Conservation (phyloP, 345 rosid species). For the Trapa bicornis region DNA sequence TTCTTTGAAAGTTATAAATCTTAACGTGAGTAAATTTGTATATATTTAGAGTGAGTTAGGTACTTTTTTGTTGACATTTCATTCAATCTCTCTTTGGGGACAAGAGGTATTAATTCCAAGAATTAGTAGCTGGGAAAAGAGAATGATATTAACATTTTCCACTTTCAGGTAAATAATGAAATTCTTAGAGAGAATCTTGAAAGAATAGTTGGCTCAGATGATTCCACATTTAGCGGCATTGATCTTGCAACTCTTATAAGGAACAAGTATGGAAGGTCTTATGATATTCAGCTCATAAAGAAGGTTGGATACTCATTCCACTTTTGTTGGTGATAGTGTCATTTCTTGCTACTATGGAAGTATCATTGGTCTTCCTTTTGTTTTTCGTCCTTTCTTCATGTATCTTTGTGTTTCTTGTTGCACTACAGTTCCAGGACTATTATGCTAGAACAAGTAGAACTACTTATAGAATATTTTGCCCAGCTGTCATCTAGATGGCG, state of each 20-base stretch:
- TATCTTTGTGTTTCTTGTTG: background rate
- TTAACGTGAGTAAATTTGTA: no score
- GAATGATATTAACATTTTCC: background rate
- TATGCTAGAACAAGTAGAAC: no score
- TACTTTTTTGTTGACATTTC: background rate
- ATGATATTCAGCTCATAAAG: slow-evolving; percentile 85
- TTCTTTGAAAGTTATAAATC: no score
- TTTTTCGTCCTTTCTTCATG: background rate
- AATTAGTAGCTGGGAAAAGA: background rate
- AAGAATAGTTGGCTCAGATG: slow-evolving; percentile 78
- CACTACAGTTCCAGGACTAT: background rate
- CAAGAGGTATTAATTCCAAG: background rate
- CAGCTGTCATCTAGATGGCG: background rate
- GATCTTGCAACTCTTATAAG: slow-evolving; percentile 95
- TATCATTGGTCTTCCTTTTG: background rate
- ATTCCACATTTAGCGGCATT: slow-evolving; percentile 72
- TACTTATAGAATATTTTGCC: background rate
- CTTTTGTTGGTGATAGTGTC: background rate
- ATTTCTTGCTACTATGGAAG: background rate
- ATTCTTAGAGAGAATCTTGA: slow-evolving; percentile 65
- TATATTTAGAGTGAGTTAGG: no score
- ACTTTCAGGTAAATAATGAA: slow-evolving; percentile 44
- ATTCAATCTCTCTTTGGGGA: background rate
- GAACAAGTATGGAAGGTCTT: slow-evolving; percentile 86
- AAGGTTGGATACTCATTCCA: slow-evolving; percentile 34